Percentiles rank a stretch among this genome's conserved stretches.
Conservation (phyloP, 495 filamentous ascomycete genomes). For the Cenococcum geophilum region DNA sequence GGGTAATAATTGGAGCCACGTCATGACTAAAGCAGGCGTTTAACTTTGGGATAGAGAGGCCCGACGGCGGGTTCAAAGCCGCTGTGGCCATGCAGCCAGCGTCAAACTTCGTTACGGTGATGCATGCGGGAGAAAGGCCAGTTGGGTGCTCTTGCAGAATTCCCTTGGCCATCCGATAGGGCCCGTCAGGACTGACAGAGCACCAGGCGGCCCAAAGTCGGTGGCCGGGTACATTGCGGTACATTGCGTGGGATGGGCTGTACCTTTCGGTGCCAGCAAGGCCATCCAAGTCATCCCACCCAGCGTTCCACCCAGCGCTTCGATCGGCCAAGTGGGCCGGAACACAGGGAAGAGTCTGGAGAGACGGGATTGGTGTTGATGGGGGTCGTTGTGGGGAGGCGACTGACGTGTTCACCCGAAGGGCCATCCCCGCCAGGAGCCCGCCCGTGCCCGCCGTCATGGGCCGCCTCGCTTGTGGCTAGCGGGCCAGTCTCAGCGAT, state of each 20-base stretch:
- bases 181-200: background rate
- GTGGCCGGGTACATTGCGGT: background rate
- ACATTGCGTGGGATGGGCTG: background rate
- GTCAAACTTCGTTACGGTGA: background rate
- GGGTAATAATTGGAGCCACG: slow-evolving; percentile 6
- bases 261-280: background rate
- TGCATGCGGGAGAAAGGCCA: background rate
- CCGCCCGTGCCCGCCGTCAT: no score
- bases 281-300: background rate
- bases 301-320: background rate
- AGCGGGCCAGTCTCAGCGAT: background rate
- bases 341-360: no score
- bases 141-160: background rate
- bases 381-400: no score
- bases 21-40: background rate
- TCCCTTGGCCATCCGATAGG: background rate
- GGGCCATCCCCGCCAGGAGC: background rate
- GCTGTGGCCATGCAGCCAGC: slow-evolving; percentile 1
- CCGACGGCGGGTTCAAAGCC: background rate
- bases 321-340: background rate
- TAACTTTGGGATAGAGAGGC: background rate
- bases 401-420: background rate
- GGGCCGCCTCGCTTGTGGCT: no score
- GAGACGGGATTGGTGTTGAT: no score
- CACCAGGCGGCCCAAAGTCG: background rate